These are phyloP conservation scores for Russula emetica DNA, from an alignment of 768 basidiomycete species.

Conservation along the genomic window DNA sequence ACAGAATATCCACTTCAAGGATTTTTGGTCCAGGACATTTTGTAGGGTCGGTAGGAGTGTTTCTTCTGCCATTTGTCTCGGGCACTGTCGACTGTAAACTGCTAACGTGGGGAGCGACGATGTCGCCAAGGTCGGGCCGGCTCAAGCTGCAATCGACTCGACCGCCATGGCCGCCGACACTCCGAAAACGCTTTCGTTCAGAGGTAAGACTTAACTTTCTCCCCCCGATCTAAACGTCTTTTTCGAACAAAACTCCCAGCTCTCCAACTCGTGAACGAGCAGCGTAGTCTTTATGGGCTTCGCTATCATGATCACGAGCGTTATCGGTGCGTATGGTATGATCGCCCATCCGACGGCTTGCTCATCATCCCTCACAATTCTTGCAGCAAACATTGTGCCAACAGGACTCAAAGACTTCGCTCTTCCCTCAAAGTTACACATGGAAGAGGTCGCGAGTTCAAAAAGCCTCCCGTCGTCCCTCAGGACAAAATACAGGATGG, in stretches of 20 bases:
- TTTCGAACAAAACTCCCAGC: conserved; percentile 43
- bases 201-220: conserved; percentile 36
- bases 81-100: not conserved
- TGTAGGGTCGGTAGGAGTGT: conserved; percentile 81
- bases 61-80: conserved; percentile 50
- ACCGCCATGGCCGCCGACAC: conserved; percentile 9
- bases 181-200: conserved; percentile 34
- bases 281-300: conserved; percentile 85
- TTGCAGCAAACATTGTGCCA: conserved; percentile 85
- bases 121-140: conserved; percentile 10
- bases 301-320: conserved; percentile 85
- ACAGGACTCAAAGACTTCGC: conserved; percentile 83
- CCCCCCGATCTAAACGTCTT: not conserved
- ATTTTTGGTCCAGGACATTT: conserved; percentile 90
- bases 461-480: conserved; percentile 66
- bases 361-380: not conserved
- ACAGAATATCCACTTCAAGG: conserved; percentile 98
- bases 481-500: conserved; percentile 73
- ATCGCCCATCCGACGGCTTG: not conserved
- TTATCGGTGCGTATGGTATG: conserved; percentile 57
- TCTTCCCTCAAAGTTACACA: conserved; percentile 81
- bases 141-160: conserved; percentile 26
- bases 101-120: not conserved
- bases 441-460: conserved; percentile 87
- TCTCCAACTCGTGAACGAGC: conserved; percentile 78